Evolutionary conservation across 1,139 yeast species (phyloP).

Genomic region (Geotrichum australiense): DNA sequence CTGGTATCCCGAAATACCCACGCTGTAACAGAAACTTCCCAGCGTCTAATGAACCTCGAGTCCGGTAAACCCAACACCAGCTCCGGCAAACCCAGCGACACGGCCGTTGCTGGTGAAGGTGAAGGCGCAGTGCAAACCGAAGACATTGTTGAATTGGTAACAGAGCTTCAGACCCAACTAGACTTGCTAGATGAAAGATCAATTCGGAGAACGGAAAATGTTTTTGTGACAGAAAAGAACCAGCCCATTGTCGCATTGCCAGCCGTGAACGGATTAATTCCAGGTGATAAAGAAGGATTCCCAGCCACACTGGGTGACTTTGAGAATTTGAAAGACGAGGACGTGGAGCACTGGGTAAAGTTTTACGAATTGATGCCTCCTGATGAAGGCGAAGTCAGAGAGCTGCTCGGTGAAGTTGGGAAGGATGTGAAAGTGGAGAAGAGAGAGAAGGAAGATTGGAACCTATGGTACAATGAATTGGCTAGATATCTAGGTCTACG

Average conservation of each 20-base stretch:
- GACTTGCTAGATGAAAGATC: conserved; percentile 42
- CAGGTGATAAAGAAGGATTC: conserved; percentile 36
- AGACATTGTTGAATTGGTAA: conserved; percentile 76
- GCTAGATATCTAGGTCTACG: conserved; percentile 64
- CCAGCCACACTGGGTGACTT: conserved; percentile 59
- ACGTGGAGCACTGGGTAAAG: conserved; percentile 49
- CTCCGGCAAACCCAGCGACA: conserved; percentile 4
- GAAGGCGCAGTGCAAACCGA: conserved; percentile 39
- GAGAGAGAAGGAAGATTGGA: conserved; percentile 38
- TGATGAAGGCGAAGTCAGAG: conserved; percentile 30
- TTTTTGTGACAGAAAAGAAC: conserved; percentile 31
- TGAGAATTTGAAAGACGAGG: conserved; percentile 39
- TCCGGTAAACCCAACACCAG: conserved; percentile 34
- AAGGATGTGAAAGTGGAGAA: not conserved
- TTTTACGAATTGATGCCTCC: conserved; percentile 51
- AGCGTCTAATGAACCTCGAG: conserved; percentile 65
- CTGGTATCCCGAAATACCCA: conserved; percentile 30
- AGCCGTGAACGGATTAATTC: conserved; percentile 68
- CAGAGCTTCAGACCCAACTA: conserved; percentile 82
- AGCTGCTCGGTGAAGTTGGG: conserved; percentile 27
- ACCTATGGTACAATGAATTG: conserved; percentile 52
- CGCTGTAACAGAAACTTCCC: conserved; percentile 59
- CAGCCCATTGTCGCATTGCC: conserved; percentile 50
- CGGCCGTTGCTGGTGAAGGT: conserved; percentile 13
- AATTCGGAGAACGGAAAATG: conserved; percentile 32